Percentiles rank a stretch among this genome's conserved stretches.
These are phyloP conservation scores for Phytophthora hybrid DNA, from an alignment of 352 stramenopile genomes.

Conservation along the genomic window DNA sequence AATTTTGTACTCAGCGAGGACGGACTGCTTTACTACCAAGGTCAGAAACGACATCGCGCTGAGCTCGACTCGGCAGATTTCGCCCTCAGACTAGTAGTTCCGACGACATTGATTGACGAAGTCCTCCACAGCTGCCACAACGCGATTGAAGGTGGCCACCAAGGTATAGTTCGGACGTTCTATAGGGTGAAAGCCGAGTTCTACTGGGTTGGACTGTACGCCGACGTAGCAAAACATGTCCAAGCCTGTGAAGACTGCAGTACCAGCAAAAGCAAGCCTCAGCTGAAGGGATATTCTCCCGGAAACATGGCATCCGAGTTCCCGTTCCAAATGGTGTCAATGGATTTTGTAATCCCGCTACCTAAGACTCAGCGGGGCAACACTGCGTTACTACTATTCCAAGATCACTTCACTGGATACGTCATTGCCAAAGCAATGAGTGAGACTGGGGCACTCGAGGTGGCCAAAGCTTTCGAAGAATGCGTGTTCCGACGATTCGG, in stretches of 20 bases:
- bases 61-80: too few species aligned
- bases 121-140: background rate
- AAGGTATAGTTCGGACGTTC: too few species aligned
- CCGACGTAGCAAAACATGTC: background rate
- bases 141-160: too few species aligned
- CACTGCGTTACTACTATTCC: slow-evolving; percentile 5
- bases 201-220: background rate
- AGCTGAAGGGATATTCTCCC: slow-evolving; percentile 1
- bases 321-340: too few species aligned
- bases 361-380: background rate
- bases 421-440: background rate
- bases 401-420: slow-evolving; percentile 2
- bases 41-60: too few species aligned
- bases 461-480: slow-evolving; percentile 2
- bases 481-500: background rate
- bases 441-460: background rate
- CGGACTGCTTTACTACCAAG: too few species aligned
- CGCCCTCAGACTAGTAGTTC: background rate
- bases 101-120: background rate
- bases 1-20: too few species aligned
- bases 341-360: background rate
- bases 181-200: too few species aligned
- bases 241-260: slow-evolving; percentile 1
- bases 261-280: slow-evolving; percentile 7
- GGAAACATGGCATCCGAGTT: background rate